Evolutionary conservation across 352 stramenopile species (phyloP).

Genomic region (Phytopythium litorale): DNA sequence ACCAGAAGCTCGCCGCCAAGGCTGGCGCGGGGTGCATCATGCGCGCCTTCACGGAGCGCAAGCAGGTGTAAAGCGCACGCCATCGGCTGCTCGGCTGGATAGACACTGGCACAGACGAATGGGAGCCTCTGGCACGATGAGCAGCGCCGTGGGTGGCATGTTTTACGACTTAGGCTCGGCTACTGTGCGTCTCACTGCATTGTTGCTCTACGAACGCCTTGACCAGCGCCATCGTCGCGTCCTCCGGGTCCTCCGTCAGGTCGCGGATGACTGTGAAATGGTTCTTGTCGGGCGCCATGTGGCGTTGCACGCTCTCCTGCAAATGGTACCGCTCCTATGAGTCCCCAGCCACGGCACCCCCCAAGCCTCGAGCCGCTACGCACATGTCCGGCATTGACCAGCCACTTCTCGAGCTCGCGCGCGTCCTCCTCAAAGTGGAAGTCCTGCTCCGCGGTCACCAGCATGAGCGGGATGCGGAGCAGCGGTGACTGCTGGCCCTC

Average conservation of each 20-base stretch:
- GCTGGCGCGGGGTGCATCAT: slow-evolving; percentile 87
- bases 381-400: slow-evolving; percentile 53
- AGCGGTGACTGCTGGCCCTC: slow-evolving; percentile 40
- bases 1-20: slow-evolving; percentile 82
- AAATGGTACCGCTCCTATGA: background rate
- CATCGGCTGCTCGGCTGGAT: background rate
- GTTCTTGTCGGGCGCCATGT: slow-evolving; percentile 48
- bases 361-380: slow-evolving; percentile 2
- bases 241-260: slow-evolving; percentile 28
- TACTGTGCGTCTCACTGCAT: slow-evolving; percentile 6
- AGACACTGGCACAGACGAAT: background rate
- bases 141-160: background rate
- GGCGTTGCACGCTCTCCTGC: slow-evolving; percentile 34
- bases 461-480: slow-evolving; percentile 40
- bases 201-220: slow-evolving; percentile 32
- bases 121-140: background rate
- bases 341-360: slow-evolving; percentile 4
- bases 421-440: slow-evolving; percentile 81
- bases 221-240: slow-evolving; percentile 46
- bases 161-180: background rate
- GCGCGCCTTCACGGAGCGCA: slow-evolving; percentile 84
- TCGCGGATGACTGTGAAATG: slow-evolving; percentile 76
- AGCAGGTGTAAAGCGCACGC: slow-evolving; percentile 54
- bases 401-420: slow-evolving; percentile 57
- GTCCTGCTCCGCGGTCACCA: slow-evolving; percentile 71